Conservation (phyloP, 2,329 filamentous ascomycete species). For the Verticillium nubilum region DNA sequence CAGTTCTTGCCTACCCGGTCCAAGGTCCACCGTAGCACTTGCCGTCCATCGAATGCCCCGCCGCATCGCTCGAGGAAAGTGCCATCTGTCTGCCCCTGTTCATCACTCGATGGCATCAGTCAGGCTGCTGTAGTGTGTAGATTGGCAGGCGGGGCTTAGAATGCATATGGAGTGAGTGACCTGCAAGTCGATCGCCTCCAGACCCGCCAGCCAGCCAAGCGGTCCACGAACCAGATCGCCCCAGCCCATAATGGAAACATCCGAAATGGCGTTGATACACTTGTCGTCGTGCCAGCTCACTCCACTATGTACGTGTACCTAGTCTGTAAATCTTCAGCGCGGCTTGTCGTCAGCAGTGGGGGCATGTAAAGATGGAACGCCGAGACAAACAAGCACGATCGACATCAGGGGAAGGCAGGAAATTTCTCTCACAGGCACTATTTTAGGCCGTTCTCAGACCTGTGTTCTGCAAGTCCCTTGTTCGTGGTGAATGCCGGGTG, state of each 20-base stretch:
- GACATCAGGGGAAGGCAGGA: neutral
- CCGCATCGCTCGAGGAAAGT: neutral
- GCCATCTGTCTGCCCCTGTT: neutral
- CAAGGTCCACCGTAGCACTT: neutral
- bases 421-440: neutral
- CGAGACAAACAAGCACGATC: neutral
- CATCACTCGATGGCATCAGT: neutral
- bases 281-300: neutral
- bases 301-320: neutral
- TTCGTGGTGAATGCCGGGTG: neutral
- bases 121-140: neutral
- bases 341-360: neutral
- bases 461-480: neutral
- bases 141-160: neutral
- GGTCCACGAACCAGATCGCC: neutral
- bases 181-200: neutral
- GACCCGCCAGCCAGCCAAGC: neutral
- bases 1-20: neutral
- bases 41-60: neutral
- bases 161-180: neutral
- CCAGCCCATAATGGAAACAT: neutral
- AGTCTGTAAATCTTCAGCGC: neutral
- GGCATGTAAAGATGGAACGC: neutral
- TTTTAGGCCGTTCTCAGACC: neutral
- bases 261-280: neutral